Percentiles rank a stretch among this genome's conserved stretches.
Evolutionary conservation across 495 filamentous ascomycete genomes (phyloP).

Genomic region (Aspergillus biplanus): DNA sequence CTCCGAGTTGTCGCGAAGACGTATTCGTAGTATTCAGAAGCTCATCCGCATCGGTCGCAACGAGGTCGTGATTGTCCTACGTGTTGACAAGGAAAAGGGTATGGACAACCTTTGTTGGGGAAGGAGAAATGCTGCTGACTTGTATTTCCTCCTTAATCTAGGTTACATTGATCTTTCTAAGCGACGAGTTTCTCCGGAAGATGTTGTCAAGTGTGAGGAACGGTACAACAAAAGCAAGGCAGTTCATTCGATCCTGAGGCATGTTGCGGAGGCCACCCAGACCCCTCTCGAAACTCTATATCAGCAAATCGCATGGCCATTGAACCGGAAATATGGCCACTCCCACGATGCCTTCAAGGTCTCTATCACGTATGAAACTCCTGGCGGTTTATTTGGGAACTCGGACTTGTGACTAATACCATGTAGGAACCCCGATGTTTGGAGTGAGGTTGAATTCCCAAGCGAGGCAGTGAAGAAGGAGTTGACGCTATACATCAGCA

Average conservation of each 20-base stretch:
- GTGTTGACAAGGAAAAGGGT: slow-evolving; percentile 99
- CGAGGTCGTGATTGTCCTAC: slow-evolving; percentile 95
- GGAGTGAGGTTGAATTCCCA: slow-evolving; percentile 89
- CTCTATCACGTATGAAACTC: slow-evolving; percentile 82
- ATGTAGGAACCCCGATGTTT: slow-evolving; percentile 89
- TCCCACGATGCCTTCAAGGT: slow-evolving; percentile 98
- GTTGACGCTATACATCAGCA: slow-evolving; percentile 89
- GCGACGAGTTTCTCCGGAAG: slow-evolving; percentile 94
- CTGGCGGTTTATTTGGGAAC: background rate
- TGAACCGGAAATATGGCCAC: slow-evolving; percentile 97
- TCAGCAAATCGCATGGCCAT: slow-evolving; percentile 91
- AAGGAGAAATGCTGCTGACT: slow-evolving; percentile 32
- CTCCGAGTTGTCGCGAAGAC: slow-evolving; percentile 91
- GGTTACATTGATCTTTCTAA: slow-evolving; percentile 98
- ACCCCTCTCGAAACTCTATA: slow-evolving; percentile 93
- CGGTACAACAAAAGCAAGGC: slow-evolving; percentile 99
- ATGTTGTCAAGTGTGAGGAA: slow-evolving; percentile 97
- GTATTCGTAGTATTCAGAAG: slow-evolving; percentile 98
- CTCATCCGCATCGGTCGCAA: slow-evolving; percentile 96
- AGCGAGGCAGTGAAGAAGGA: slow-evolving; percentile 84
- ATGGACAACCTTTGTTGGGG: slow-evolving; percentile 28
- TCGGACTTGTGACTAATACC: slow-evolving; percentile 20
- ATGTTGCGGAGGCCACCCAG: slow-evolving; percentile 95
- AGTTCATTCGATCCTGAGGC: slow-evolving; percentile 96
- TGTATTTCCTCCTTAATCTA: slow-evolving; percentile 33